Percentiles rank a stretch among this genome's conserved stretches.
Conservation (phyloP, 352 stramenopile genomes). For the Ophiocytium majus region DNA sequence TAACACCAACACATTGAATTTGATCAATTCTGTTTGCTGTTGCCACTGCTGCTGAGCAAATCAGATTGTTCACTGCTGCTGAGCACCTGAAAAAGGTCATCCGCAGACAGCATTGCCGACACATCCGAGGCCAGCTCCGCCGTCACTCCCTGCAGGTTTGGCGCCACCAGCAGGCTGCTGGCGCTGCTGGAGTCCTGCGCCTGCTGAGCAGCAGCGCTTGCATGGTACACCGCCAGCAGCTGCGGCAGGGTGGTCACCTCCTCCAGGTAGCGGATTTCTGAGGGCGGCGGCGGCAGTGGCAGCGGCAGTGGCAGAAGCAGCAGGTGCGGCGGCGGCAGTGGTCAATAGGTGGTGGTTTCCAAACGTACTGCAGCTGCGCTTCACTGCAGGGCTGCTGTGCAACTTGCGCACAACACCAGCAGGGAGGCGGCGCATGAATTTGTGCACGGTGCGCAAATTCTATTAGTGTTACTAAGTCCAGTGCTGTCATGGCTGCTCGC, state of each 20-base stretch:
- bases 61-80: background rate
- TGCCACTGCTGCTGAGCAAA: no score
- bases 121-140: background rate
- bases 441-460: no score
- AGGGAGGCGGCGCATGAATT: background rate
- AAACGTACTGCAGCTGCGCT: background rate
- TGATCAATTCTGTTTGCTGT: no score
- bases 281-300: background rate
- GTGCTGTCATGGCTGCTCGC: no score
- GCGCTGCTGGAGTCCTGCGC: background rate
- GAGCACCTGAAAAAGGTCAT: background rate
- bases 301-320: background rate
- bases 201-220: no score
- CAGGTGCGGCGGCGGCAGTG: background rate
- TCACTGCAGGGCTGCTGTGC: background rate
- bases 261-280: conserved; percentile 2
- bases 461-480: no score
- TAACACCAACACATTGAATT: no score
- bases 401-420: background rate
- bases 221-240: conserved; percentile 11
- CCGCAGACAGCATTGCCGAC: background rate
- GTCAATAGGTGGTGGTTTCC: background rate
- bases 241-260: background rate
- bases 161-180: background rate
- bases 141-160: background rate